Percentiles rank a stretch among this genome's conserved stretches.
These are phyloP conservation scores for Penicillium sp. DNA, from an alignment of 2,329 filamentous ascomycete genomes.

Conservation along the genomic window DNA sequence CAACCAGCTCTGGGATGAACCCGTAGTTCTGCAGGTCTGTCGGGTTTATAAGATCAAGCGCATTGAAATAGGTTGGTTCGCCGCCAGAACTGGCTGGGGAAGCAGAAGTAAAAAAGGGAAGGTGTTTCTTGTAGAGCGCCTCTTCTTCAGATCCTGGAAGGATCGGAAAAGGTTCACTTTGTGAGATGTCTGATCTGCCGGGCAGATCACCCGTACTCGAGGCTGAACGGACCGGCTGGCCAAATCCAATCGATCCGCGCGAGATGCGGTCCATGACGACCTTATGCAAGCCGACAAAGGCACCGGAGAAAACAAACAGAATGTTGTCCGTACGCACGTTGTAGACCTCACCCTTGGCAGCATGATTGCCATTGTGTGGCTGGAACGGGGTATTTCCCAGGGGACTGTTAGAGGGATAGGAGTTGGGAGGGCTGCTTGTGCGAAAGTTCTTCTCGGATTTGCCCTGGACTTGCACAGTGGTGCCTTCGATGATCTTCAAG, in stretches of 20 bases:
- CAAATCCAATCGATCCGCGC: constrained; percentile 85
- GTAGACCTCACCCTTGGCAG: constrained; percentile 58
- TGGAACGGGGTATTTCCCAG: constrained; percentile 33
- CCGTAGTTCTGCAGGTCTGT: constrained; percentile 79
- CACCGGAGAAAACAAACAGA: constrained; percentile 92
- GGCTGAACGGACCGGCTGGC: constrained; percentile 67
- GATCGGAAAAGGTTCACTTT: constrained; percentile 47
- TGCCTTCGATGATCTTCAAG: constrained; percentile 93
- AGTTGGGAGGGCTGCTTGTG: constrained; percentile 37
- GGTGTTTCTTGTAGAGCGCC: constrained; percentile 56
- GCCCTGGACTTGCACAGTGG: constrained; percentile 85
- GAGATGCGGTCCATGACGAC: constrained; percentile 82
- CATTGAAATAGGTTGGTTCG: constrained; percentile 53
- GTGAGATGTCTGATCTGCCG: constrained; percentile 20
- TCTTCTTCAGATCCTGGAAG: constrained; percentile 65
- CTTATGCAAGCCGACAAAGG: constrained; percentile 90
- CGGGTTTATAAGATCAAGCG: constrained; percentile 70
- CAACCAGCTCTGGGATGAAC: constrained; percentile 92
- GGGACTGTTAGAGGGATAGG: constrained; percentile 41
- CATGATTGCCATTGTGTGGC: constrained; percentile 28
- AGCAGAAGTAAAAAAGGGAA: constrained; percentile 60
- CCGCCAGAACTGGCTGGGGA: constrained; percentile 41
- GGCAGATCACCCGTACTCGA: constrained; percentile 31
- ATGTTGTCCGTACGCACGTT: constrained; percentile 93
- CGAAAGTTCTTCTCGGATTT: constrained; percentile 57